Percentiles rank a stretch among this genome's conserved stretches.
Conservation (phyloP, 495 filamentous ascomycete genomes). For the Penicillium roqueforti region DNA sequence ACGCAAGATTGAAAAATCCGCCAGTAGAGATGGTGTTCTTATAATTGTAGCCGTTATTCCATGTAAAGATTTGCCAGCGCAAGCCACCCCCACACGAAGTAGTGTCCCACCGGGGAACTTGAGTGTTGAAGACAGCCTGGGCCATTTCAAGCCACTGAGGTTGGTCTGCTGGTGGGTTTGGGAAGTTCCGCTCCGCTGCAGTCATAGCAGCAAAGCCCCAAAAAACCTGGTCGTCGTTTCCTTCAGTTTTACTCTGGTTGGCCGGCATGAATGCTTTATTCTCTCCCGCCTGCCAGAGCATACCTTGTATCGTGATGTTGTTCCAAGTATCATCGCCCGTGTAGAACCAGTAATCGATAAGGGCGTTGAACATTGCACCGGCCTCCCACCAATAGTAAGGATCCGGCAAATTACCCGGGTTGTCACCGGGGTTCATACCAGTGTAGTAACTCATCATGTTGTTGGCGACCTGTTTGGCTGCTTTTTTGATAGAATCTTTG, state of each 20-base stretch:
- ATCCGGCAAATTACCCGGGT: conserved; percentile 66
- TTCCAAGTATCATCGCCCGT: conserved; percentile 76
- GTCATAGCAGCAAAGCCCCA: conserved; percentile 82
- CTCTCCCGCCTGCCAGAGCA: conserved; percentile 67
- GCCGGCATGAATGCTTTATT: conserved; percentile 69
- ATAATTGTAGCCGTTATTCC: conserved; percentile 75
- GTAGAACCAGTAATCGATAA: conserved; percentile 82
- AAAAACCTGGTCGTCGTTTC: conserved; percentile 86
- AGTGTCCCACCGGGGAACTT: conserved; percentile 66
- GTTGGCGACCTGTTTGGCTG: conserved; percentile 37
- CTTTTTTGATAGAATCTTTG: conserved; percentile 47
- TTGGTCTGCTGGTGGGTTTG: conserved; percentile 48
- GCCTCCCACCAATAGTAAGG: conserved; percentile 86
- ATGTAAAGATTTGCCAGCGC: conserved; percentile 79
- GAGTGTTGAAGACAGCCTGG: conserved; percentile 78
- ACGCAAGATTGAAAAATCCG: conserved; percentile 74
- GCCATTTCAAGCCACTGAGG: conserved; percentile 76
- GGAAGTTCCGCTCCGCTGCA: conserved; percentile 74
- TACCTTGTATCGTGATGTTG: conserved; percentile 58
- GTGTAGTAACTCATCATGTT: conserved; percentile 61
- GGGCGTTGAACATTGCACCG: conserved; percentile 67
- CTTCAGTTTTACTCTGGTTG: conserved; percentile 72
- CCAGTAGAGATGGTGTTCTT: conserved; percentile 80
- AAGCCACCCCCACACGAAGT: conserved; percentile 66
- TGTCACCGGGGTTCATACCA: conserved; percentile 64